A percentile compares a stretch with the other conserved stretches of the same genome.
Evolutionary conservation across 1,139 yeast species (phyloP).

Genomic region (Yamadazyma blattariae): DNA sequence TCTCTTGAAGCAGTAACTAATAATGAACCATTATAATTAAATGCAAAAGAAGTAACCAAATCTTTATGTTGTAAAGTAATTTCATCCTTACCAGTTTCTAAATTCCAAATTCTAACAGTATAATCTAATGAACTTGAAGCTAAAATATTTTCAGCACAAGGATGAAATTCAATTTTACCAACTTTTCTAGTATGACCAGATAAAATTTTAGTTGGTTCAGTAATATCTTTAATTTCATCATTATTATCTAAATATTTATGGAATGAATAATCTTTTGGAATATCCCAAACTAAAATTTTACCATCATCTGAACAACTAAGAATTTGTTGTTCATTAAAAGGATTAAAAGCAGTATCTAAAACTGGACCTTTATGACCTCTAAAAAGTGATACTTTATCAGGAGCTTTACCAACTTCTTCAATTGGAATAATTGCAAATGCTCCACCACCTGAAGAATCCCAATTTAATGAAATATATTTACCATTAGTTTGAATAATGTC

Average conservation of each 20-base stretch:
- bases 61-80: constrained; percentile 83
- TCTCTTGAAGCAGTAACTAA: constrained; percentile 93
- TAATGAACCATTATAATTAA: constrained; percentile 83
- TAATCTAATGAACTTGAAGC: constrained; percentile 92
- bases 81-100: constrained; percentile 68
- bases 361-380: constrained; percentile 96
- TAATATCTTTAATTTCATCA: constrained; percentile 65
- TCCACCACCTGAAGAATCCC: constrained; percentile 97
- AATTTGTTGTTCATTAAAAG: constrained; percentile 72
- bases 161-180: constrained; percentile 90
- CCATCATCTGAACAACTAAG: constrained; percentile 94
- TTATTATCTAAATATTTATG: constrained; percentile 57
- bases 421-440: constrained; percentile 93
- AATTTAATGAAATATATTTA: constrained; percentile 78
- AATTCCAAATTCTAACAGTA: constrained; percentile 87
- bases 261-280: constrained; percentile 78
- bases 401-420: constrained; percentile 85
- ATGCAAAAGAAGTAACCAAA: constrained; percentile 84
- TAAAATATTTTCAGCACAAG: constrained; percentile 78
- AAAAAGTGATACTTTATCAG: constrained; percentile 88
- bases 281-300: constrained; percentile 79
- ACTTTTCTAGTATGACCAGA: constrained; percentile 91
- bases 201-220: constrained; percentile 63
- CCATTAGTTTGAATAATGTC: constrained; percentile 80
- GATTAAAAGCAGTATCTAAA: constrained; percentile 90